phyloP scores from a whole-genome alignment of 2,329 filamentous ascomycete genomes.

The Sordariomycetes sp. region DNA sequence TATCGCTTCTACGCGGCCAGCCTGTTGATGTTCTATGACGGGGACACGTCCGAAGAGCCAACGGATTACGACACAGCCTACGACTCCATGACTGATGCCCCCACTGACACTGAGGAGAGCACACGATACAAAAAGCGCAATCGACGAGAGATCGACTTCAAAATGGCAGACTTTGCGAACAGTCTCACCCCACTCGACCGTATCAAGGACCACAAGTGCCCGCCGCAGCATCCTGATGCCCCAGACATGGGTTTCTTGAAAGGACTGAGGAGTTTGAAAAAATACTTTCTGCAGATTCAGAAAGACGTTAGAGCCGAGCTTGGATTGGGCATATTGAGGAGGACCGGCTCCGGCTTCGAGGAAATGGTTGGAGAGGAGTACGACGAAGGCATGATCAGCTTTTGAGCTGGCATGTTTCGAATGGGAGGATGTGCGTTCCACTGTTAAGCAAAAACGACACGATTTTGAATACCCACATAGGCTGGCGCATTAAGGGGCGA shows the following conservation, averaged over 20 bases:
- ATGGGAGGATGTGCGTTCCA: too few relatives aligned
- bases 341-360: conserved; percentile 9
- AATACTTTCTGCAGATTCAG: conserved; percentile 84
- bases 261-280: conserved; percentile 66
- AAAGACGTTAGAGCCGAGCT: conserved; percentile 57
- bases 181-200: conserved; percentile 84
- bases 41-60: conserved; percentile 49
- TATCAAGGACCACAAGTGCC: conserved; percentile 55
- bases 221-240: conserved; percentile 69
- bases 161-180: conserved; percentile 98
- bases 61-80: conserved; percentile 39
- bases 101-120: conserved; percentile 49
- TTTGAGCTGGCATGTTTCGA: too few relatives aligned
- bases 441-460: too few relatives aligned
- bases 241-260: conserved; percentile 86
- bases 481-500: too few relatives aligned
- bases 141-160: conserved; percentile 69
- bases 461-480: too few relatives aligned
- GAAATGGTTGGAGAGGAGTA: conserved; percentile 16
- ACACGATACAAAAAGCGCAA: conserved; percentile 36
- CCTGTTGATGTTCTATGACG: conserved; percentile 91
- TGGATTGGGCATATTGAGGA: conserved; percentile 29
- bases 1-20: conserved; percentile 96
- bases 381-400: conserved; percentile 21
- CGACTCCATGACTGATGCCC: conserved; percentile 49